phyloP scores from a whole-genome alignment of 106 monocot genomes.

The Hemerocallis citrina region DNA sequence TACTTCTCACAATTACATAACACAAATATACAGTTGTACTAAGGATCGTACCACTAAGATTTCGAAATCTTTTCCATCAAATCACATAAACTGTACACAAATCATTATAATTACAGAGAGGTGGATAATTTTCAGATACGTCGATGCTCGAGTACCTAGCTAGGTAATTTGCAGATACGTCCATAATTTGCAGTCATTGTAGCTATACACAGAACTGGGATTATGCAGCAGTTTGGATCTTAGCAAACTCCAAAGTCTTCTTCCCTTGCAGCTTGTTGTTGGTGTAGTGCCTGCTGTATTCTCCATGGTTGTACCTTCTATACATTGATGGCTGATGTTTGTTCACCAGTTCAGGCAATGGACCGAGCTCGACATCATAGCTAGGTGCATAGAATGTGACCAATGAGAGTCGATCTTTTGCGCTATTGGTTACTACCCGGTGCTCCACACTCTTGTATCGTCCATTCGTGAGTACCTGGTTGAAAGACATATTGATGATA shows the following conservation, averaged over 20 bases:
- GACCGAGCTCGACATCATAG: constrained; percentile 54
- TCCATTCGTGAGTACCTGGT: constrained; percentile 57
- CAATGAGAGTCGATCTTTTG: constrained; percentile 36
- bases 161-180: too few species aligned
- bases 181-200: too few species aligned
- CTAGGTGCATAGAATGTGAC: constrained; percentile 65
- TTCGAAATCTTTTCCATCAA: too few species aligned
- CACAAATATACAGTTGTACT: too few species aligned
- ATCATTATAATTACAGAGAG: too few species aligned
- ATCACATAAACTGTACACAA: too few species aligned
- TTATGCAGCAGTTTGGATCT: constrained; percentile 32
- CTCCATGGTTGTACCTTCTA: constrained; percentile 47
- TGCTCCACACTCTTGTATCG: constrained; percentile 77
- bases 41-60: too few species aligned
- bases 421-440: constrained; percentile 34
- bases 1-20: too few species aligned
- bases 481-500: too few species aligned
- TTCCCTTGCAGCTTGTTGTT: constrained; percentile 60
- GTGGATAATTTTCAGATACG: too few species aligned
- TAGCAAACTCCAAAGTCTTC: constrained; percentile 57
- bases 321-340: constrained; percentile 23
- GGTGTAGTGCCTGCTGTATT: constrained; percentile 51
- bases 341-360: constrained; percentile 34
- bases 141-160: too few species aligned
- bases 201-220: too few species aligned